Percentiles rank a stretch among this genome's conserved stretches.
Conservation (phyloP, 2,329 filamentous ascomycete species). For the Penicillium sp. region DNA sequence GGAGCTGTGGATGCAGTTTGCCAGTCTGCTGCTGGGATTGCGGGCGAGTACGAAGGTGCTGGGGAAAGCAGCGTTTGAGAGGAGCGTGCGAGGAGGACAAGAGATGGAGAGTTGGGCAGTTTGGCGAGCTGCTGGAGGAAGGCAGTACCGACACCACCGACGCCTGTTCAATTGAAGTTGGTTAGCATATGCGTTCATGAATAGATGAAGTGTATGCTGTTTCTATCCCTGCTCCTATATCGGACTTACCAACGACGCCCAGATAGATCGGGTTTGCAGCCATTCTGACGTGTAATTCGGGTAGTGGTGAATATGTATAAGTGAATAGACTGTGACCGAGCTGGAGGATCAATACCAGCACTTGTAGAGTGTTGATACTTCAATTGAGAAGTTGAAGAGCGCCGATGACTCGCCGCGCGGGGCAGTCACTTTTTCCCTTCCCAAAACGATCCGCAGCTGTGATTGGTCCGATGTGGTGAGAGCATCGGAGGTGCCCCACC, state of each 20-base stretch:
- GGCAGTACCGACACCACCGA: slow-evolving; percentile 86
- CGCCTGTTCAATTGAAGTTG: slow-evolving; percentile 53
- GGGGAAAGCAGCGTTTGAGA: slow-evolving; percentile 74
- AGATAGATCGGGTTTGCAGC: slow-evolving; percentile 37
- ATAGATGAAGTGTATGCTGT: neutral
- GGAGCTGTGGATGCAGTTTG: slow-evolving; percentile 59
- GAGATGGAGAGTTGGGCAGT: slow-evolving; percentile 65
- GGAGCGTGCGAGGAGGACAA: slow-evolving; percentile 83
- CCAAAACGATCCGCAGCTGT: neutral
- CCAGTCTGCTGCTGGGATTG: slow-evolving; percentile 55
- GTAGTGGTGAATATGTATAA: neutral
- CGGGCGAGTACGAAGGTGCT: slow-evolving; percentile 63
- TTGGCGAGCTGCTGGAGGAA: slow-evolving; percentile 79
- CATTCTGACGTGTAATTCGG: slow-evolving; percentile 18
- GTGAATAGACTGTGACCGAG: neutral
- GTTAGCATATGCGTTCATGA: neutral
- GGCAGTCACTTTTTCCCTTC: neutral
- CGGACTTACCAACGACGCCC: slow-evolving; percentile 37
- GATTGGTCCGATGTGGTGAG: slow-evolving; percentile 10
- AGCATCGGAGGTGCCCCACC: neutral
- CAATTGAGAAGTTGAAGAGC: neutral
- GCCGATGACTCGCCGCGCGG: neutral
- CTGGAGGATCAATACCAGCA: neutral
- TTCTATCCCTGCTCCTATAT: neutral
- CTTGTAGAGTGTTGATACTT: neutral